These are phyloP conservation scores for Pyrenophora graminea DNA, from an alignment of 2,329 filamentous ascomycete genomes.

Conservation along the genomic window DNA sequence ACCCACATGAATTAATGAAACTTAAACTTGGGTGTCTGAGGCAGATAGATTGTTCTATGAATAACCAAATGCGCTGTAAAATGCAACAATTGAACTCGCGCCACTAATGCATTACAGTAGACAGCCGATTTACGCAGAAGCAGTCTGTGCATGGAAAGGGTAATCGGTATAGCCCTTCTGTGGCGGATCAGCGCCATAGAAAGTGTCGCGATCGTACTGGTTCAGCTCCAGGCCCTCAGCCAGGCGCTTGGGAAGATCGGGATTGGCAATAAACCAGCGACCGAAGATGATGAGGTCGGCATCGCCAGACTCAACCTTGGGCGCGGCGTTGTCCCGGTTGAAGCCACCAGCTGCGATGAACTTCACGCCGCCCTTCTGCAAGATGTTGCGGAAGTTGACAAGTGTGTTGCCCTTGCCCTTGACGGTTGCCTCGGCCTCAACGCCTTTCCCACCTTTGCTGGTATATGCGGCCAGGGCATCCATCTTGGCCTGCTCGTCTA, in stretches of 20 bases:
- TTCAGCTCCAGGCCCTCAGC: constrained; percentile 47
- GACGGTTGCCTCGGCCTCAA: constrained; percentile 41
- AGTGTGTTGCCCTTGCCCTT: constrained; percentile 36
- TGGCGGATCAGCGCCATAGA: constrained; percentile 49
- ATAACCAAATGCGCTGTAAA: background rate
- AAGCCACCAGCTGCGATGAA: constrained; percentile 63
- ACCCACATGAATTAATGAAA: no score
- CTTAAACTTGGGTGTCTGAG: background rate
- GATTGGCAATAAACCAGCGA: constrained; percentile 53
- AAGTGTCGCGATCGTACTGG: constrained; percentile 50
- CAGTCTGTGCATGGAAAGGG: constrained; percentile 35
- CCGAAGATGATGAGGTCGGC: constrained; percentile 51
- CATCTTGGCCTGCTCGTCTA: constrained; percentile 45
- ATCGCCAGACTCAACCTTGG: constrained; percentile 51
- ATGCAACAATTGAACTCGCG: constrained; percentile 2
- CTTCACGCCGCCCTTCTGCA: constrained; percentile 53
- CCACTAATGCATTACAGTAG: constrained; percentile 14
- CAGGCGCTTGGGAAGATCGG: constrained; percentile 52
- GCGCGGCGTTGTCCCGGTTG: constrained; percentile 56
- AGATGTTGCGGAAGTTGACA: constrained; percentile 52
- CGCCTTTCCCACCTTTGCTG: constrained; percentile 27
- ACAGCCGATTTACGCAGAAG: constrained; percentile 21
- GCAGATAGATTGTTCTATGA: background rate
- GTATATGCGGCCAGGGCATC: constrained; percentile 47
- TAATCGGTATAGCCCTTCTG: constrained; percentile 50